A percentile compares a stretch with the other conserved stretches of the same genome.
Evolutionary conservation across 1,284 basidiomycete genomes (phyloP).

Genomic region (Cerioporus squamosus): DNA sequence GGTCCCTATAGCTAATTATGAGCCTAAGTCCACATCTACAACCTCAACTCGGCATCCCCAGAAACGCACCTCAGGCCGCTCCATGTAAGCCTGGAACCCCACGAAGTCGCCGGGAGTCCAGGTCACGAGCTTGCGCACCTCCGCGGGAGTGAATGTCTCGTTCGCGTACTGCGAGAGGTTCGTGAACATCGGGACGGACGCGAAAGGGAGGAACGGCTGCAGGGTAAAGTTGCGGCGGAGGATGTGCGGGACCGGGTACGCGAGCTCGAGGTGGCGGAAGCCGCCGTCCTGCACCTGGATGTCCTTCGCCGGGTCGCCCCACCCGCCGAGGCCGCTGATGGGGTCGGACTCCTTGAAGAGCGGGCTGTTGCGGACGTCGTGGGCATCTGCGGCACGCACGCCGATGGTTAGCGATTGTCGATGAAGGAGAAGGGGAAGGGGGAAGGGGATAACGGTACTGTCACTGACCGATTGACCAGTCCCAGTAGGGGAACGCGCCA

Average conservation of each 20-base stretch:
- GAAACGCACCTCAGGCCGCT: conserved; percentile 31
- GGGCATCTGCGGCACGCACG: conserved; percentile 30
- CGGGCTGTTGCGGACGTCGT: conserved; percentile 34
- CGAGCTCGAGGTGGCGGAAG: conserved; percentile 35
- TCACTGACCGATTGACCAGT: conserved; percentile 40
- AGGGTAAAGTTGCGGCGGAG: conserved; percentile 42
- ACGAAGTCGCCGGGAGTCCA: conserved; percentile 38
- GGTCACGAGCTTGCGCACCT: conserved; percentile 33
- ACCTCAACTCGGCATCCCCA: not conserved
- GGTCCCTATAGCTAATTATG: conserved; percentile 22
- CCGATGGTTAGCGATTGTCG: too few species aligned
- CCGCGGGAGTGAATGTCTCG: conserved; percentile 34
- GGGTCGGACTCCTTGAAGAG: conserved; percentile 37
- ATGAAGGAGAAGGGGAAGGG: not conserved
- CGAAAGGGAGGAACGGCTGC: conserved; percentile 32
- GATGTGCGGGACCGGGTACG: conserved; percentile 40
- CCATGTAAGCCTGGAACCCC: conserved; percentile 40
- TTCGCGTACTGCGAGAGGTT: conserved; percentile 32
- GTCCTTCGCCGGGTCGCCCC: conserved; percentile 40
- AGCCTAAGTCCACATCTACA: too few species aligned
- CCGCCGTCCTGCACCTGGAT: conserved; percentile 37
- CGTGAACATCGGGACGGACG: conserved; percentile 24
- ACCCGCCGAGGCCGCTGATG: conserved; percentile 40
- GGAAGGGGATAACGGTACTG: too few species aligned
- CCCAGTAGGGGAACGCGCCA: conserved; percentile 43